These are phyloP conservation scores for Monosporascus sp. DNA, from an alignment of 2,329 filamentous ascomycete genomes.

Conservation along the genomic window DNA sequence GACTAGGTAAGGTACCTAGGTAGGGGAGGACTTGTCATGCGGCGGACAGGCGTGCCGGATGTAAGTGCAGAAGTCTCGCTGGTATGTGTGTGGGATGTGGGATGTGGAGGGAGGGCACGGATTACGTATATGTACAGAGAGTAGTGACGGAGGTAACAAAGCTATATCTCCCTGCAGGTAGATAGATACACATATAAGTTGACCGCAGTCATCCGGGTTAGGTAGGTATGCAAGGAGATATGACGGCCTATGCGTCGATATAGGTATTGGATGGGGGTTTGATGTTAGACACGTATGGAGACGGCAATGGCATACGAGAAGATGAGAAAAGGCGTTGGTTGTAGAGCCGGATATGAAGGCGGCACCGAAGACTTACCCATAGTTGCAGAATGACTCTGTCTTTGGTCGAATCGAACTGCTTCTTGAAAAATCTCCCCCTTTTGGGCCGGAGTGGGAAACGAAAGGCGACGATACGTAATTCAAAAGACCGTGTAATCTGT, in stretches of 20 bases:
- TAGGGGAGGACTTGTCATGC: slow-evolving; percentile 15
- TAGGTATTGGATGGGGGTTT: too few species aligned
- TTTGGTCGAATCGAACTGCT: neutral
- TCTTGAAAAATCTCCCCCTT: neutral
- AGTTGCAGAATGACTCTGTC: neutral
- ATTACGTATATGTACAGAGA: neutral
- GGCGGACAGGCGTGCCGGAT: slow-evolving; percentile 8
- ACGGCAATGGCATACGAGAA: neutral
- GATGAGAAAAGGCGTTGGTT: neutral
- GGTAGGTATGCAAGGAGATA: neutral
- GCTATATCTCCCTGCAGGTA: neutral
- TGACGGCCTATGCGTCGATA: too few species aligned
- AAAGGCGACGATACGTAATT: neutral
- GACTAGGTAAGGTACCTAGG: neutral
- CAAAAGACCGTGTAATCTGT: neutral
- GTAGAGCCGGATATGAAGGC: neutral
- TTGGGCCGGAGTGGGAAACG: neutral
- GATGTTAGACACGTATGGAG: too few species aligned
- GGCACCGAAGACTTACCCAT: neutral
- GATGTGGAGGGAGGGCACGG: neutral
- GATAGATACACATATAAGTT: neutral
- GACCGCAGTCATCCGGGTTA: too few species aligned
- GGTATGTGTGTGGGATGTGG: neutral
- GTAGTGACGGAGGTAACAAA: neutral
- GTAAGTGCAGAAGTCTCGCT: slow-evolving; percentile 8